Conservation (phyloP, 257 asterid genomes). For the Misopates orontium region DNA sequence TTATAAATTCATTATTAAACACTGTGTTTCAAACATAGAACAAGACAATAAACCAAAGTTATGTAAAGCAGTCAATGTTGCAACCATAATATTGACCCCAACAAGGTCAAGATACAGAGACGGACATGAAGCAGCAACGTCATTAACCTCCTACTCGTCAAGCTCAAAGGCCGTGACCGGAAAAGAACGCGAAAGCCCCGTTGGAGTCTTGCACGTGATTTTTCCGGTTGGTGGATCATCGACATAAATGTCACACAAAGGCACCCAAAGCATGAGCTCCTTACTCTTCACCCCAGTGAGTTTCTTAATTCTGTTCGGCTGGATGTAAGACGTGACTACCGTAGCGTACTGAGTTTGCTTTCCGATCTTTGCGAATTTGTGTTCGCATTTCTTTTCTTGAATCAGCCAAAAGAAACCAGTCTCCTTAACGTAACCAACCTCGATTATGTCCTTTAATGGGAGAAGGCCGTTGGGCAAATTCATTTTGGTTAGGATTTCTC, state of each 20-base stretch:
- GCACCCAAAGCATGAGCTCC: slow-evolving; percentile 39
- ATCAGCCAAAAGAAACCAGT: slow-evolving; percentile 46
- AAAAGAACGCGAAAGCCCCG: slow-evolving; percentile 29
- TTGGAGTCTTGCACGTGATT: slow-evolving; percentile 35
- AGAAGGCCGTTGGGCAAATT: slow-evolving; percentile 41
- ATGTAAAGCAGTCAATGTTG: too few relatives aligned
- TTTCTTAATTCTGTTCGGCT: slow-evolving; percentile 28
- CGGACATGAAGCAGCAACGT: too few relatives aligned
- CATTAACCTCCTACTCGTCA: slow-evolving; percentile 11
- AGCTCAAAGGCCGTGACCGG: slow-evolving; percentile 32
- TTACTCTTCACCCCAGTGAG: slow-evolving; percentile 39
- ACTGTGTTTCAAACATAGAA: too few relatives aligned
- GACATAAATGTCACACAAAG: slow-evolving; percentile 25
- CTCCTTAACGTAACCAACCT: slow-evolving; percentile 33
- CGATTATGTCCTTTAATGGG: slow-evolving; percentile 36
- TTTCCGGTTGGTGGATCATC: slow-evolving; percentile 29
- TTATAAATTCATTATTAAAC: too few relatives aligned
- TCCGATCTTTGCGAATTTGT: slow-evolving; percentile 34
- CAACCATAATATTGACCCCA: too few relatives aligned
- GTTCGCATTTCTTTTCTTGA: slow-evolving; percentile 32
- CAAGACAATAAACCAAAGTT: too few relatives aligned
- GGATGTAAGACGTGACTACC: slow-evolving; percentile 39
- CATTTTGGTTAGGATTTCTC: slow-evolving; percentile 26
- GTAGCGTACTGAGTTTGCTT: slow-evolving; percentile 22
- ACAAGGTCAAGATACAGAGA: too few relatives aligned